These are phyloP conservation scores for Penicillium argentinense DNA, from an alignment of 495 filamentous ascomycete genomes.

Conservation along the genomic window DNA sequence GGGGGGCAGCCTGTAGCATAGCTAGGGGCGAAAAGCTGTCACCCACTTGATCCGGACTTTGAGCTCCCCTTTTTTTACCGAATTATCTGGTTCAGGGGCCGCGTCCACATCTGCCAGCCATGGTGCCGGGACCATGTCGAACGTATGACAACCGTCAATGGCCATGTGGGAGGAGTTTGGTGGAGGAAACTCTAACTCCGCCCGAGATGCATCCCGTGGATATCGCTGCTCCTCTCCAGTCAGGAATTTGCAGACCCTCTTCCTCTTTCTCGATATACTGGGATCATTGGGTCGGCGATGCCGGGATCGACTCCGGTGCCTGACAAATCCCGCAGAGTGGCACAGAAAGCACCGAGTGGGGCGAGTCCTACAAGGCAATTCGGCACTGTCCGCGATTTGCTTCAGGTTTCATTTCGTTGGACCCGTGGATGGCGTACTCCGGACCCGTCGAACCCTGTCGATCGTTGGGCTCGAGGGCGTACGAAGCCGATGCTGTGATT, in stretches of 20 bases:
- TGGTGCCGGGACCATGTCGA: neutral
- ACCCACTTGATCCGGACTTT: slow-evolving; percentile 1
- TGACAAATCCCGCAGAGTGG: slow-evolving; percentile 16
- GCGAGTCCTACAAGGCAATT: neutral
- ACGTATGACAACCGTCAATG: neutral
- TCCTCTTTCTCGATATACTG: neutral
- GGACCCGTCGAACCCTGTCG: slow-evolving; percentile 32
- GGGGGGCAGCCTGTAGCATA: neutral
- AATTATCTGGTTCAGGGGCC: slow-evolving; percentile 2
- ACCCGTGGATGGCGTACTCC: slow-evolving; percentile 20
- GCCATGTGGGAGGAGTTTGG: slow-evolving; percentile 8
- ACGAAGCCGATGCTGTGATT: slow-evolving; percentile 26
- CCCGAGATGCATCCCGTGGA: too few species aligned
- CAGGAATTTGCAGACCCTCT: too few species aligned
- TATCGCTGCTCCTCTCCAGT: too few species aligned
- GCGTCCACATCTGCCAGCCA: neutral
- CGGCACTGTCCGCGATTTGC: slow-evolving; percentile 15
- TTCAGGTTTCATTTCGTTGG: slow-evolving; percentile 16
- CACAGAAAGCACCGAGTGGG: neutral
- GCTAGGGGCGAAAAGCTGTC: neutral
- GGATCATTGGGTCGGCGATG: slow-evolving; percentile 18
- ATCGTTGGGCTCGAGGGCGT: slow-evolving; percentile 13
- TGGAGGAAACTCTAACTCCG: too few species aligned
- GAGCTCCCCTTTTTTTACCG: slow-evolving; percentile 9
- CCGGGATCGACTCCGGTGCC: slow-evolving; percentile 20